Base-by-base conservation (phyloP, 108 stramenopile species). In the Seminavis robusta region DNA sequence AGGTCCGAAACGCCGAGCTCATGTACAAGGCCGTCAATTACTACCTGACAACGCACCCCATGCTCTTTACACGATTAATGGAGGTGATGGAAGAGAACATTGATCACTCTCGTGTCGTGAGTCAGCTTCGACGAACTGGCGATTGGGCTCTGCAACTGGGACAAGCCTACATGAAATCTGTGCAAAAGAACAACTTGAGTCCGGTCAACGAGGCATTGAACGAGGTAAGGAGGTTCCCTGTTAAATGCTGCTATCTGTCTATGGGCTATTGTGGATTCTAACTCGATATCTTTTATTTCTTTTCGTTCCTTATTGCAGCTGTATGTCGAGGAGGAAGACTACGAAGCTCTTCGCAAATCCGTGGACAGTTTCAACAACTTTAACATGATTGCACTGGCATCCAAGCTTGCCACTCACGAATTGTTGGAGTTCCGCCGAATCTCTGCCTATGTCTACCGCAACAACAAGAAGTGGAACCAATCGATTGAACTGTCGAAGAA, bases 321-420 rank as follows among this genome's bases (percentile, higher is more conserved):
- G 23, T 93, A 90, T 62, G 85, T 98, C 56, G 94, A 96, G 42
- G 96, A 98, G 58, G 99, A 99, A 79, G 98, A 98, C 72, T 97
- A 98, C 69, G 95, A 96, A 58, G 77, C 82, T 10, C 83, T 99
- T 38, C 56, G 95, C 56, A 83, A 92, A 59, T 94, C 93, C 28
- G 93, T 99, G 47, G 96, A 99, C 64, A 92, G 90, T 48, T 97
- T 94, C 86, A 95, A 98, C 84, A 98, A 96, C 86, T 98, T 98
- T 81, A 98, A 99, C 63, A 92, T 95, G 83, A 97, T 98, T 64
- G 93, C 90, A 13, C 88, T 99, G 26, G 99, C 99, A 0, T 87
- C 94, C 33, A 90, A 94, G 55, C 74, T 99, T 54, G 90, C 96
- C 38, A 94, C 91, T 42, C 99, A 99, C 62, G 99, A 98, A 71